A percentile compares a stretch with the other conserved stretches of the same genome.
Evolutionary conservation across 2,329 filamentous ascomycete genomes (phyloP).

Genomic region (Hymenoscyphus linearis): DNA sequence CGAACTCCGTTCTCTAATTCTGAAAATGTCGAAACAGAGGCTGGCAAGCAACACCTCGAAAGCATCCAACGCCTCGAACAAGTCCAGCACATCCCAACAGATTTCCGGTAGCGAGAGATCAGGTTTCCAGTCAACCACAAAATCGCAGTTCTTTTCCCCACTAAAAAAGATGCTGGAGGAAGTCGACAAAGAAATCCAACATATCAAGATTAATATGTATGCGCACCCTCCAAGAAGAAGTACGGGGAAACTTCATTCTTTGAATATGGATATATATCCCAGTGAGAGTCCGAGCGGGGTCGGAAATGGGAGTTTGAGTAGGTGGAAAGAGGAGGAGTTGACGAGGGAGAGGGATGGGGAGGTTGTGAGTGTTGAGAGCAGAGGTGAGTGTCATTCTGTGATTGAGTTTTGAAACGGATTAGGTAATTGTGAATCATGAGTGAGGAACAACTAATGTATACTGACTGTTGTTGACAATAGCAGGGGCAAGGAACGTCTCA

Average conservation of each 20-base stretch:
- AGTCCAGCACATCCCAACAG: too few relatives aligned
- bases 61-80: too few relatives aligned
- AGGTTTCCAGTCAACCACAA: too few relatives aligned
- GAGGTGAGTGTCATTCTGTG: not conserved
- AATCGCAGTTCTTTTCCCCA: too few relatives aligned
- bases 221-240: not conserved
- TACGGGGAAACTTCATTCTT: not conserved
- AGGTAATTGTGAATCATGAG: not conserved
- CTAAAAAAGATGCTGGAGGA: constrained; percentile 1
- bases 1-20: not conserved
- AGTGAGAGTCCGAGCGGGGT: not conserved
- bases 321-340: not conserved
- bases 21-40: not conserved
- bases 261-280: not conserved
- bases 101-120: too few relatives aligned
- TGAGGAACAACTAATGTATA: too few relatives aligned
- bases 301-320: not conserved
- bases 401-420: too few relatives aligned
- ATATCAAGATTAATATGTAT: constrained; percentile 1
- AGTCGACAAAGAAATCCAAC: not conserved
- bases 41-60: too few relatives aligned
- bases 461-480: not conserved
- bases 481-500: not conserved
- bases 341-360: not conserved
- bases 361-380: not conserved